A percentile compares a stretch with the other conserved stretches of the same genome.
These are phyloP conservation scores for Medicago arabica DNA, from an alignment of 306 rosid genomes.

Conservation along the genomic window DNA sequence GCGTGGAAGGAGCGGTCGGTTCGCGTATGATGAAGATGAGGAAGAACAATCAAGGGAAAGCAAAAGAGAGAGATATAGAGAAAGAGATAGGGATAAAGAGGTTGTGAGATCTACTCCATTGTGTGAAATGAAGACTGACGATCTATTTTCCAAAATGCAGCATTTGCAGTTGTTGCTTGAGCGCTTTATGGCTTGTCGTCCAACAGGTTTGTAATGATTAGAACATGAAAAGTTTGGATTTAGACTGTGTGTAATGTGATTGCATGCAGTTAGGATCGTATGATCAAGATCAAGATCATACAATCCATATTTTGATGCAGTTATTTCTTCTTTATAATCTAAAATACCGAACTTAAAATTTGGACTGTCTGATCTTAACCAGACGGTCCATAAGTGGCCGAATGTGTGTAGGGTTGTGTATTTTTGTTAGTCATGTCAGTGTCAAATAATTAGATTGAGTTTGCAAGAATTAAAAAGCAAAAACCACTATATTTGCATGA, in stretches of 20 bases:
- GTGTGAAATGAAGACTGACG: conserved; percentile 59
- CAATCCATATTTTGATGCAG: no score
- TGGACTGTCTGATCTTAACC: no score
- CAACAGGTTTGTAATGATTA: conserved; percentile 65
- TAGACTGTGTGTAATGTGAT: no score
- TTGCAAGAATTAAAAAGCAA: not conserved
- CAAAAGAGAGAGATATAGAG: conserved; percentile 4
- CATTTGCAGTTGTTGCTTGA: conserved; percentile 85
- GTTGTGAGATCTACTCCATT: conserved; percentile 51
- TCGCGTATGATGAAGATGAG: conserved; percentile 58
- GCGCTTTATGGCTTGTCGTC: conserved; percentile 86
- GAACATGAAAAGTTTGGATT: not conserved
- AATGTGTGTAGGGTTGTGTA: not conserved
- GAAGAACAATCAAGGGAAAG: conserved; percentile 34
- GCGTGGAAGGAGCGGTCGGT: conserved; percentile 64
- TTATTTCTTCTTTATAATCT: no score
- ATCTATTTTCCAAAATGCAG: conserved; percentile 69
- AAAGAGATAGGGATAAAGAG: conserved; percentile 28
- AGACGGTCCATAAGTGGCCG: no score
- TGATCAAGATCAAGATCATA: no score
- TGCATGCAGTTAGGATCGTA: no score
- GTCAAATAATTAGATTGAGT: conserved; percentile 1
- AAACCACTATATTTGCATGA: not conserved
- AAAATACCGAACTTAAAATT: no score
- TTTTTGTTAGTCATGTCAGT: not conserved